A percentile compares a stretch with the other conserved stretches of the same genome.
These are phyloP conservation scores for Leptographium procerum DNA, from an alignment of 2,329 filamentous ascomycete genomes.

Conservation along the genomic window DNA sequence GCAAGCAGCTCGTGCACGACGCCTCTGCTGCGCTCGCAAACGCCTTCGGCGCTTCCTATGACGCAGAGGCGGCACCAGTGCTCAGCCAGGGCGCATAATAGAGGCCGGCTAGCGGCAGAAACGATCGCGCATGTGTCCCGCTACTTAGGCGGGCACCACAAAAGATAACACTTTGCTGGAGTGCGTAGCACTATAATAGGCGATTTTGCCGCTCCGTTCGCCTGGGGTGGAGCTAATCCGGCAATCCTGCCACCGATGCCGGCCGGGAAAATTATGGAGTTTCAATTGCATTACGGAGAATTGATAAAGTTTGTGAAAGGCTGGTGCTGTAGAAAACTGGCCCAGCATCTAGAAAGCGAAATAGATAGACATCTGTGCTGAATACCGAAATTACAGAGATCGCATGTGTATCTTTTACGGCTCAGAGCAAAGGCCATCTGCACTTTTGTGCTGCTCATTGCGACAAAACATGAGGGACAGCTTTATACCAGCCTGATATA, in stretches of 20 bases:
- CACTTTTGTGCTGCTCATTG: too few species aligned
- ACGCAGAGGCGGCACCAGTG: constrained; percentile 1
- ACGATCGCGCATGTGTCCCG: neutral
- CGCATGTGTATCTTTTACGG: too few species aligned
- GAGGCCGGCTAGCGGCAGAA: neutral
- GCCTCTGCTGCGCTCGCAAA: constrained; percentile 1
- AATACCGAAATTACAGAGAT: too few species aligned
- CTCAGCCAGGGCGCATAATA: neutral
- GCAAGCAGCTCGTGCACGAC: constrained; percentile 7
- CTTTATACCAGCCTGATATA: too few species aligned
- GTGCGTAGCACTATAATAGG: neutral
- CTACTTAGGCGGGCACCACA: neutral
- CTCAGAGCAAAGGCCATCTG: too few species aligned
- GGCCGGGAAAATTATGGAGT: neutral
- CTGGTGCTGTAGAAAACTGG: too few species aligned
- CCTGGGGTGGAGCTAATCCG: neutral
- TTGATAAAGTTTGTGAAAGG: too few species aligned
- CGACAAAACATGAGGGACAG: too few species aligned
- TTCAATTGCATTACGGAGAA: too few species aligned
- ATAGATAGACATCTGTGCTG: too few species aligned
- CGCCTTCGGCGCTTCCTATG: constrained; percentile 3
- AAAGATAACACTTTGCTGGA: neutral
- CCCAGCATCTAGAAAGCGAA: too few species aligned
- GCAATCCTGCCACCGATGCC: neutral
- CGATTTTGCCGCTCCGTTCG: neutral